A percentile compares a stretch with the other conserved stretches of the same genome.
Evolutionary conservation across 1,139 yeast genomes (phyloP).

Genomic region (Pichia terricola): DNA sequence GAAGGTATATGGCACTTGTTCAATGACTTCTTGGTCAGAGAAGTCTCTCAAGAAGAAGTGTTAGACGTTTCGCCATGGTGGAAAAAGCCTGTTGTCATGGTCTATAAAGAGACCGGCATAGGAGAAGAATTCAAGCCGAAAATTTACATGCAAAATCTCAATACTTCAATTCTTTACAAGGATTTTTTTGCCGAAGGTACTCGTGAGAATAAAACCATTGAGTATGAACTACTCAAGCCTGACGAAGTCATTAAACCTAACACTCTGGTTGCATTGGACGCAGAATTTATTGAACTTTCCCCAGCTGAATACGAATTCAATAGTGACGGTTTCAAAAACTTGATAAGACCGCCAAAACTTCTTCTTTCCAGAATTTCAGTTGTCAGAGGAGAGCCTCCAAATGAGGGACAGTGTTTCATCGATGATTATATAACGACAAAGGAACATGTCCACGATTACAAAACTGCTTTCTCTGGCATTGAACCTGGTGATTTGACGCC

Average conservation of each 20-base stretch:
- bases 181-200: constrained; percentile 72
- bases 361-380: constrained; percentile 89
- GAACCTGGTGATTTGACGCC: constrained; percentile 88
- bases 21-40: constrained; percentile 86
- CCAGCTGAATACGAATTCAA: constrained; percentile 76
- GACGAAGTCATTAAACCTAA: constrained; percentile 71
- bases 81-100: constrained; percentile 73
- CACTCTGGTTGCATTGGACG: constrained; percentile 83
- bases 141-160: constrained; percentile 35
- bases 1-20: constrained; percentile 64
- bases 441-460: constrained; percentile 67
- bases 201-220: constrained; percentile 47
- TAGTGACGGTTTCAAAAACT: constrained; percentile 51
- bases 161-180: constrained; percentile 58
- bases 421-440: constrained; percentile 85
- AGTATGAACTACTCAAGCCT: constrained; percentile 54
- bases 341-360: constrained; percentile 66
- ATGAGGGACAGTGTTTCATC: constrained; percentile 71
- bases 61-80: constrained; percentile 61
- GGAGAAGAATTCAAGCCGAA: constrained; percentile 31
- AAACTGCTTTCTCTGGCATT: constrained; percentile 88
- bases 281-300: constrained; percentile 82
- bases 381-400: constrained; percentile 62
- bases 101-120: constrained; percentile 46
- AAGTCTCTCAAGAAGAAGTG: constrained; percentile 59